Conservation (phyloP, 306 rosid genomes). For the Sicyos edulis region DNA sequence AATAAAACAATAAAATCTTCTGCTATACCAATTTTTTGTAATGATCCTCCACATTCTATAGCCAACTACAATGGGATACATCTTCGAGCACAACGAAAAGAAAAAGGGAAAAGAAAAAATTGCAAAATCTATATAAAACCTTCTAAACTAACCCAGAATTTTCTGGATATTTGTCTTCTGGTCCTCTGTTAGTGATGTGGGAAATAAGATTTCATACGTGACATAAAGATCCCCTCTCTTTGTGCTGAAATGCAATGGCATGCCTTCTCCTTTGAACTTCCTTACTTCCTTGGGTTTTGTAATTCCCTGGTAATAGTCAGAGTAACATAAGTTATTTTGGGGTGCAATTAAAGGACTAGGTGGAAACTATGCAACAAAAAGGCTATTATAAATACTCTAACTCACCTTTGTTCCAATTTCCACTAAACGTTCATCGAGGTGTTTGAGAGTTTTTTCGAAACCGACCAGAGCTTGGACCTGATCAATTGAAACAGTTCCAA, state of each 20-base stretch:
- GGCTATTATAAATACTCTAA: not conserved
- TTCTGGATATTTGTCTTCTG: constrained; percentile 67
- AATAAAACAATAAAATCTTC: constrained; percentile 15
- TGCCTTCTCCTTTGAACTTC: constrained; percentile 92
- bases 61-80: constrained; percentile 16
- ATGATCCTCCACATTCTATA: constrained; percentile 21
- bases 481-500: constrained; percentile 22
- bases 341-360: not conserved
- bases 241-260: constrained; percentile 82
- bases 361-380: not conserved
- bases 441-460: constrained; percentile 76
- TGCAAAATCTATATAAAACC: too few species aligned
- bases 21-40: not conserved
- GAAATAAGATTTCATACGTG: constrained; percentile 79
- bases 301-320: constrained; percentile 52
- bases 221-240: constrained; percentile 86
- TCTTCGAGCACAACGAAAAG: constrained; percentile 8
- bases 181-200: constrained; percentile 64
- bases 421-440: constrained; percentile 82
- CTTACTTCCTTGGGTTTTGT: constrained; percentile 87
- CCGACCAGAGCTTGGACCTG: constrained; percentile 98
- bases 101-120: not conserved
- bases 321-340: not conserved
- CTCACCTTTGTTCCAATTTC: constrained; percentile 78
- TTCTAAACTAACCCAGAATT: constrained; percentile 48